Base-by-base conservation (phyloP, 2,329 filamentous ascomycete species). In the Aotearoamyces nothofagi region DNA sequence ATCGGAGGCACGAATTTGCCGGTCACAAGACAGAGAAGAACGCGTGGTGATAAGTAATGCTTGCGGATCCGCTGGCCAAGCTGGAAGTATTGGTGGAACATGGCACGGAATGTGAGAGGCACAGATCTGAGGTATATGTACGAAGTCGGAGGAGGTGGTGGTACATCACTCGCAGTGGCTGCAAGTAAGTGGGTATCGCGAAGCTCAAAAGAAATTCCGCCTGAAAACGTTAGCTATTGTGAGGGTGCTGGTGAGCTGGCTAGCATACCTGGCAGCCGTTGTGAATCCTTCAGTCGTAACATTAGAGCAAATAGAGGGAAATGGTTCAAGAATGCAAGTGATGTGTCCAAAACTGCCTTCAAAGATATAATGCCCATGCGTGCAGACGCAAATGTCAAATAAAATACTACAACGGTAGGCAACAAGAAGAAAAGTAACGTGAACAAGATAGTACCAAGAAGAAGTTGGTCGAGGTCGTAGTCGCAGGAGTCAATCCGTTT, bases 401-500 rank as follows among this genome's bases (percentile, higher is more conserved):
- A 98, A 51, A 96, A 98, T 24, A 98, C 90, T 30, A 87, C 72
- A 14, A 98, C 84, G 0, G 90, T 98, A 0, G 90, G 90, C 3
- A 98, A 62, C 10, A 98, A 64, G 52, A 96, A 98, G 56, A 92
- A 92, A 2, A 98, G 67, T 5, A 98, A 61, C 0, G 90, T 96
- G 49, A 98, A 98, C 12, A 98, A 62, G 34, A 98, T 96, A 1
- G 90, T 98, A 35, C 90, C 90, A 5, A 98, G 75, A 5, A 98
- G 73, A 4, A 98, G 69, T 55, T 98, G 92, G 50, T 98, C 90
- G 14, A 98, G 69, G 50, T 96, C 90, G 56, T 98, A 98, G 56
- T 96, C 90, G 61, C 90, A 98, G 26, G 86, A 93, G 51, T 98
- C 90, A 45, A 98, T 96, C 55, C 90, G 84, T 48, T 94, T 93